Evolutionary conservation across 495 filamentous ascomycete species (phyloP).

Genomic region (Melanomma pulvis-pyrius): DNA sequence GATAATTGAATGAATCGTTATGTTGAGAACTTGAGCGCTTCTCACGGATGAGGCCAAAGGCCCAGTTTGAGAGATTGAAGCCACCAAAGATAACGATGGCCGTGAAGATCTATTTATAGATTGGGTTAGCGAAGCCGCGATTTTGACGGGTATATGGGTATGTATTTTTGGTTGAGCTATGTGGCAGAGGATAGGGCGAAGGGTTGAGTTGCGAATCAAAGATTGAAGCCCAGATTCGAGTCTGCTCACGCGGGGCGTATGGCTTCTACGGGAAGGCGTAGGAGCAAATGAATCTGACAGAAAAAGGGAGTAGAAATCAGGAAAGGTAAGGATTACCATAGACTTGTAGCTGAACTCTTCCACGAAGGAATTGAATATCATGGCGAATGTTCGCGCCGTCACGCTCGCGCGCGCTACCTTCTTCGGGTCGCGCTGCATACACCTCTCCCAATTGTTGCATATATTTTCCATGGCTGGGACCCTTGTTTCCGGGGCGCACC

Average conservation of each 20-base stretch:
- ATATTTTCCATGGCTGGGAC: constrained; percentile 71
- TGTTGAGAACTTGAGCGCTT: constrained; percentile 28
- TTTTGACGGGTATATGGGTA: not conserved
- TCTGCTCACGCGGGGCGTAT: not conserved
- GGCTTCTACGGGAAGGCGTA: not conserved
- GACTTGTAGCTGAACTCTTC: constrained; percentile 74
- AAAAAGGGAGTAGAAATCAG: constrained; percentile 16
- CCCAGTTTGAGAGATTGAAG: constrained; percentile 60
- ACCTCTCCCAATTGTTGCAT: constrained; percentile 79
- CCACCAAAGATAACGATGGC: constrained; percentile 59
- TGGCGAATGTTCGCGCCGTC: constrained; percentile 76
- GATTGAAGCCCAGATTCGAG: not conserved
- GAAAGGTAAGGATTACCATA: constrained; percentile 53
- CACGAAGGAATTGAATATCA: constrained; percentile 74
- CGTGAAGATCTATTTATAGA: constrained; percentile 47
- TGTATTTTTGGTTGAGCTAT: not conserved
- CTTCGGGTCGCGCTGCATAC: constrained; percentile 77
- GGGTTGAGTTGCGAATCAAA: not conserved
- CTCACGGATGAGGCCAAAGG: constrained; percentile 52
- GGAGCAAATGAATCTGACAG: not conserved
- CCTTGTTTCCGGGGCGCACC: constrained; percentile 62
- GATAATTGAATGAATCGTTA: constrained; percentile 32
- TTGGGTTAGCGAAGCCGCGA: constrained; percentile 42
- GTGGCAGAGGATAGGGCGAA: not conserved
- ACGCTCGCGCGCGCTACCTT: constrained; percentile 68